Conservation (phyloP, 768 basidiomycete genomes). For the Punctularia strigosozonata region DNA sequence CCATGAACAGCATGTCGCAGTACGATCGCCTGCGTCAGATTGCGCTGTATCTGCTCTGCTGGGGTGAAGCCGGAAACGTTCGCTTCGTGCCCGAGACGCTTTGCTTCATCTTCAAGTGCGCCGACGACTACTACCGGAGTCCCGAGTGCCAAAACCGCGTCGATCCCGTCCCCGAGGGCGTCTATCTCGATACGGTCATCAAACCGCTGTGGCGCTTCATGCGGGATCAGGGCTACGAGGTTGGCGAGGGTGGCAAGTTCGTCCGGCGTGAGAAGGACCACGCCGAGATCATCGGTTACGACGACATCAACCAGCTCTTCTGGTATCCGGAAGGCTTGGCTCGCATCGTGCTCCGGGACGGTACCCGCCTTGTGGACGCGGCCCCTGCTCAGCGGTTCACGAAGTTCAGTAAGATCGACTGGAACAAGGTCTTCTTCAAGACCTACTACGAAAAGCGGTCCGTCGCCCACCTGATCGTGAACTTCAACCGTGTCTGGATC, state of each 20-base stretch:
- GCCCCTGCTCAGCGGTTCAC: conserved; percentile 88
- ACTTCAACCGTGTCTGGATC: conserved; percentile 99
- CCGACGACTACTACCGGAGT: conserved; percentile 98
- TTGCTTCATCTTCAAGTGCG: conserved; percentile 99
- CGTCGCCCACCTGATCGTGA: conserved; percentile 85
- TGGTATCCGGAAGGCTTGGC: conserved; percentile 99
- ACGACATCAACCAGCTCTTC: conserved; percentile 98
- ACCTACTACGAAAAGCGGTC: conserved; percentile 98
- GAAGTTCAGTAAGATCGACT: conserved; percentile 86
- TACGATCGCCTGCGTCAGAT: conserved; percentile 96
- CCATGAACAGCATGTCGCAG: conserved; percentile 99
- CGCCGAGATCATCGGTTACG: conserved; percentile 94
- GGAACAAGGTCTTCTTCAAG: conserved; percentile 96
- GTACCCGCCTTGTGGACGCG: conserved; percentile 83
- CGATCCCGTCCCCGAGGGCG: conserved; percentile 88
- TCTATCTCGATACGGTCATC: conserved; percentile 85
- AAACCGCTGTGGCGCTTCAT: conserved; percentile 95
- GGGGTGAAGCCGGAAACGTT: conserved; percentile 97
- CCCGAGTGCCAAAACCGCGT: conserved; percentile 93
- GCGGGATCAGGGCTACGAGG: conserved; percentile 95
- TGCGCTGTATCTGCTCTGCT: conserved; percentile 90
- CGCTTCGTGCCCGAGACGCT: conserved; percentile 94
- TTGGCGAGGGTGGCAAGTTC: conserved; percentile 89
- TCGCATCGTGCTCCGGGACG: conserved; percentile 81
- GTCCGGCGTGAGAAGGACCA: conserved; percentile 92